These are phyloP conservation scores for Podaxis rugospora DNA, from an alignment of 768 basidiomycete species.

Conservation along the genomic window DNA sequence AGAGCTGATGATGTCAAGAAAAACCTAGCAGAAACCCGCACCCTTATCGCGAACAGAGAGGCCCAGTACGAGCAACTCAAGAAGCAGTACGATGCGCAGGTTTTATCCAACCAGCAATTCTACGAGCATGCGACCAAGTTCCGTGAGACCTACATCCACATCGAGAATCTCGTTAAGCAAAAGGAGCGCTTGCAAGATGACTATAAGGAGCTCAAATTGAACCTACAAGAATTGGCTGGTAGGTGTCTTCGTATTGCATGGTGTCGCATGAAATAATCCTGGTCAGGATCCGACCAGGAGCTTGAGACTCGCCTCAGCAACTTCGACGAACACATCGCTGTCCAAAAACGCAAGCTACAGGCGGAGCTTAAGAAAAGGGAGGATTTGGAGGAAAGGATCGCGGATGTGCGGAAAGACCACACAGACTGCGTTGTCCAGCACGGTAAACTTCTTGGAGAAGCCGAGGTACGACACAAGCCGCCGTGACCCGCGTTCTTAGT, in stretches of 20 bases:
- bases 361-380: constrained; percentile 48
- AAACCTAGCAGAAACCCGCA: constrained; percentile 58
- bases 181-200: constrained; percentile 61
- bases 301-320: constrained; percentile 52
- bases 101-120: constrained; percentile 70
- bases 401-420: constrained; percentile 44
- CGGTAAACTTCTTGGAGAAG: constrained; percentile 69
- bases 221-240: constrained; percentile 67
- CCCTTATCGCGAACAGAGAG: constrained; percentile 64
- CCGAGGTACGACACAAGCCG: constrained; percentile 43
- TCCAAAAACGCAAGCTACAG: constrained; percentile 44
- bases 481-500: not conserved
- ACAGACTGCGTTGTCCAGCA: constrained; percentile 54
- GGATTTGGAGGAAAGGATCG: constrained; percentile 59
- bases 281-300: constrained; percentile 68
- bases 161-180: constrained; percentile 57
- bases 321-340: constrained; percentile 53
- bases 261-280: not conserved
- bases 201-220: constrained; percentile 56
- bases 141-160: constrained; percentile 74
- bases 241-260: constrained; percentile 14
- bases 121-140: constrained; percentile 83
- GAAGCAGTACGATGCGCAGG: constrained; percentile 57
- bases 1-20: constrained; percentile 80
- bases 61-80: constrained; percentile 70